Conservation (phyloP, 495 filamentous ascomycete species). For the Penicillium coffeae region DNA sequence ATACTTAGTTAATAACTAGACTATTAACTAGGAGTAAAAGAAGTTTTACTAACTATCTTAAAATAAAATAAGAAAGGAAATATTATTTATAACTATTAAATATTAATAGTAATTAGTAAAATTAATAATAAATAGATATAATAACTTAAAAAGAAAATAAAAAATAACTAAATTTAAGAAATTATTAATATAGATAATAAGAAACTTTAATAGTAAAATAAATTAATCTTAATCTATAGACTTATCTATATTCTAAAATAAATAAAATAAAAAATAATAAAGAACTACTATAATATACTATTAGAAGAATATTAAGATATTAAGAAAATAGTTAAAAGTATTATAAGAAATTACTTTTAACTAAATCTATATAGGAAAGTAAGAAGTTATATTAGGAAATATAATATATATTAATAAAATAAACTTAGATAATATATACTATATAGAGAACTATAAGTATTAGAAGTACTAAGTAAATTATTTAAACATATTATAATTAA, state of each 20-base stretch:
- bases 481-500: too few species aligned
- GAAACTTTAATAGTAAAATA: too few species aligned
- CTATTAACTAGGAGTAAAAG: background rate
- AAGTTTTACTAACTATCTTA: background rate
- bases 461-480: background rate
- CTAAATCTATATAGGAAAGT: constrained; percentile 1
- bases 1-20: background rate
- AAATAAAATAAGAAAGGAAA: background rate
- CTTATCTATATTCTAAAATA: background rate
- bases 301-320: background rate
- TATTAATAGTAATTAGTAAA: background rate
- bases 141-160: too few species aligned
- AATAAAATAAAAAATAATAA: constrained; percentile 4
- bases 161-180: too few species aligned
- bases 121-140: background rate
- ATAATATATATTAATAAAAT: constrained; percentile 1
- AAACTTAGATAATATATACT: constrained; percentile 2
- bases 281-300: constrained; percentile 2
- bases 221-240: background rate
- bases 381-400: constrained; percentile 9
- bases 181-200: too few species aligned
- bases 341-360: constrained; percentile 7
- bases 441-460: constrained; percentile 11
- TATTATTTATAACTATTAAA: background rate
- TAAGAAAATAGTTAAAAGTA: constrained; percentile 7